A percentile compares a stretch with the other conserved stretches of the same genome.
Conservation (phyloP, 495 filamentous ascomycete species). For the Neurospora tetrasperma region DNA sequence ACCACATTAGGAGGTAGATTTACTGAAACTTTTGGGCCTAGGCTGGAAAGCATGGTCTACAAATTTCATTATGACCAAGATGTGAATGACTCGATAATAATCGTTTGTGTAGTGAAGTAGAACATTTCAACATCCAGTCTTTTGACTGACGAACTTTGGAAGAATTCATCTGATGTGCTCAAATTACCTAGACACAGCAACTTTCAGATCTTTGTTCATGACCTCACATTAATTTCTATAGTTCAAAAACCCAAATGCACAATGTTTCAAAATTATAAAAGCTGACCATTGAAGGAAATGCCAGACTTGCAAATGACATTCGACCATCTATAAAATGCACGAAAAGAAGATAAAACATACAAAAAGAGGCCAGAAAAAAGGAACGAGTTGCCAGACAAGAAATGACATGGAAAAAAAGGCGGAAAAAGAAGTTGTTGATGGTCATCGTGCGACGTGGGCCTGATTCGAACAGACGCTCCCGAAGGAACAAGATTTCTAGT, state of each 20-base stretch:
- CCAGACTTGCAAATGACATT: neutral
- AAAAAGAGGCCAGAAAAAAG: neutral
- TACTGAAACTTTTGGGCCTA: neutral
- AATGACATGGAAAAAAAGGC: neutral
- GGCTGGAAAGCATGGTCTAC: neutral
- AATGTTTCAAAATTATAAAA: neutral
- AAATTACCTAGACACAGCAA: too few species aligned
- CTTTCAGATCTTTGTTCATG: neutral
- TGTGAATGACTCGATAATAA: neutral
- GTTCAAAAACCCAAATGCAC: neutral
- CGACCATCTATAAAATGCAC: neutral
- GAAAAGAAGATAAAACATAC: neutral
- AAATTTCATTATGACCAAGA: too few species aligned
- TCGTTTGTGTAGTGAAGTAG: neutral
- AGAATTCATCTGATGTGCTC: too few species aligned
- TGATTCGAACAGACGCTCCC: neutral
- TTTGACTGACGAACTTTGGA: neutral
- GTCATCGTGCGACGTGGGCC: neutral
- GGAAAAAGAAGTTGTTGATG: neutral
- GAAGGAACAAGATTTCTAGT: too few species aligned
- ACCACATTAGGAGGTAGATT: neutral
- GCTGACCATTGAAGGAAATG: neutral
- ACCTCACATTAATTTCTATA: rapidly evolving
- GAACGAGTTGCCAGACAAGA: neutral
- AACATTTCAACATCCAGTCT: neutral